These are phyloP conservation scores for Lentinula sp. DNA, from an alignment of 768 basidiomycete species.

Conservation along the genomic window DNA sequence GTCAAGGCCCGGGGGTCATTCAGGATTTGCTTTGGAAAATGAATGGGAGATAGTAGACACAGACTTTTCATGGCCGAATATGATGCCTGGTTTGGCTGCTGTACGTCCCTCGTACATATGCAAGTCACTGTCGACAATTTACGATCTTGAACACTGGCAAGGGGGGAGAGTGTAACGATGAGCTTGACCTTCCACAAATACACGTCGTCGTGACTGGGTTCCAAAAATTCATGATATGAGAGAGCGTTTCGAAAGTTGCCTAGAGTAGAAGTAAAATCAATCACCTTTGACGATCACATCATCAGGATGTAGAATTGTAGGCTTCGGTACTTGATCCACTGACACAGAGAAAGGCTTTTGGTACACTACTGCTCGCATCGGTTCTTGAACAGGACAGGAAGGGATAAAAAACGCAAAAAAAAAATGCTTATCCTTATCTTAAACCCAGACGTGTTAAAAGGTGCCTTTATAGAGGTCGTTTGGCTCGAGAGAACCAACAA, in stretches of 20 bases:
- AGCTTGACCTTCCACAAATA: constrained; percentile 40
- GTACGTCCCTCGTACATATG: constrained; percentile 57
- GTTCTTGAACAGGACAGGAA: no score
- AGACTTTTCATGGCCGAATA: constrained; percentile 52
- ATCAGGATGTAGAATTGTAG: constrained; percentile 43
- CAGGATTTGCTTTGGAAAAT: background rate
- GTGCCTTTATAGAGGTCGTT: no score
- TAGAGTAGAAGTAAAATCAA: background rate
- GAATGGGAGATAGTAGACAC: background rate
- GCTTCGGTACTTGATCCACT: constrained; percentile 39
- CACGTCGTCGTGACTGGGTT: constrained; percentile 42
- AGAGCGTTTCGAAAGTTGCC: background rate
- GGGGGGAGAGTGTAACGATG: background rate
- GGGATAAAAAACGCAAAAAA: no score
- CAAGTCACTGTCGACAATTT: constrained; percentile 28
- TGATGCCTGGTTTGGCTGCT: constrained; percentile 39
- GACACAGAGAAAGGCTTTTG: constrained; percentile 42
- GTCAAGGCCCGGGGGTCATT: background rate
- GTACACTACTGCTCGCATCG: constrained; percentile 52
- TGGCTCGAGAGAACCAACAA: no score
- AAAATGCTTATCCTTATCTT: no score
- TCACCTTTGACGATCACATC: constrained; percentile 45
- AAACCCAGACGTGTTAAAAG: no score
- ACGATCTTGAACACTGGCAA: background rate
- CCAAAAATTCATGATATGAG: background rate